Conservation (phyloP, 441 rosid species). For the Raphanus hybrid region DNA sequence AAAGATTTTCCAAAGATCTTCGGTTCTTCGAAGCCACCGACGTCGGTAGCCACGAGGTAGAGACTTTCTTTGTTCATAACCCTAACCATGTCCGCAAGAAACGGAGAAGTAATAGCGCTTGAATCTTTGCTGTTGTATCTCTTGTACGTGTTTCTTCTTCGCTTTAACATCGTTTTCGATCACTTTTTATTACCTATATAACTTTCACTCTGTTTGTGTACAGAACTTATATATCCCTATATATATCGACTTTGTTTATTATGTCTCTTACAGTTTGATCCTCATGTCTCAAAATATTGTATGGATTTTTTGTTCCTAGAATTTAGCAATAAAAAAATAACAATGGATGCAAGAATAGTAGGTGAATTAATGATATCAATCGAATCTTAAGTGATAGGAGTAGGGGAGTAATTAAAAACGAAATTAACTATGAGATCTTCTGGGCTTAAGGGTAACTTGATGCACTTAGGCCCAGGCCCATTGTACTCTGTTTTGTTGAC, state of each 20-base stretch:
- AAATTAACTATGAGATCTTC: background rate
- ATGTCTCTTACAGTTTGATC: background rate
- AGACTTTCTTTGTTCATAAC: slow-evolving; percentile 41
- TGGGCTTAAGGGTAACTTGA: background rate
- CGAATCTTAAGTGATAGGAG: background rate
- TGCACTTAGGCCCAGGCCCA: background rate
- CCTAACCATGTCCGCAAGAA: slow-evolving; percentile 35
- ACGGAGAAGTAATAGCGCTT: slow-evolving; percentile 36
- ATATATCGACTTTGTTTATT: slow-evolving; percentile 16
- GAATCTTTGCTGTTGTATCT: slow-evolving; percentile 20
- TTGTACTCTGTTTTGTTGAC: background rate
- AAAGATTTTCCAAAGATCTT: slow-evolving; percentile 38
- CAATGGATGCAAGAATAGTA: background rate
- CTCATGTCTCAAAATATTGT: background rate
- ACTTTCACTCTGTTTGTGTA: slow-evolving; percentile 4
- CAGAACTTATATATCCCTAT: background rate
- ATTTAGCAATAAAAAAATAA: background rate
- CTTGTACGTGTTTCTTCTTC: background rate
- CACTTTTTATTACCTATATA: slow-evolving; percentile 25
- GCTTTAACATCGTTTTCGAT: background rate
- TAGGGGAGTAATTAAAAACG: background rate
- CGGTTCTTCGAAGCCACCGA: slow-evolving; percentile 44
- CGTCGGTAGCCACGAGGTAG: slow-evolving; percentile 41
- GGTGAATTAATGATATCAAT: background rate
- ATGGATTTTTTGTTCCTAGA: background rate